phyloP scores from a whole-genome alignment of 148 eudicot species.

The Amaranthus palmeri region DNA sequence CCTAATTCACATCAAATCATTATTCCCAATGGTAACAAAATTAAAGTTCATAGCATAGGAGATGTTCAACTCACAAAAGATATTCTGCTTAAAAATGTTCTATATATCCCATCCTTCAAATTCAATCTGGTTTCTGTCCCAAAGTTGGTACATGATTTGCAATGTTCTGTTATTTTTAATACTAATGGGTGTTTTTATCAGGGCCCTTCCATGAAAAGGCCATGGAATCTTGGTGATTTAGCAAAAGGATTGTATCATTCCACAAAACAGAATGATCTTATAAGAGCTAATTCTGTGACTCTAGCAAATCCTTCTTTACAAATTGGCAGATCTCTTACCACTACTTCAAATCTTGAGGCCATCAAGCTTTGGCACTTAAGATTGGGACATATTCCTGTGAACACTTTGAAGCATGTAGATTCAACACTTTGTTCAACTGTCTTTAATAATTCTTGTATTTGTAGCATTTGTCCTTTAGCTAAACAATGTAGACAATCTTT shows the following conservation, averaged over 20 bases:
- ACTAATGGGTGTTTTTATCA: background rate
- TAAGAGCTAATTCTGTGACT: too few species aligned
- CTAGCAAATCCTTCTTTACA: too few species aligned
- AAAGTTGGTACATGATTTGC: background rate
- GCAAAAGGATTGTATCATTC: too few species aligned
- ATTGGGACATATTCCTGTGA: background rate
- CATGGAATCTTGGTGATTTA: background rate
- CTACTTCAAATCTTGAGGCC: background rate
- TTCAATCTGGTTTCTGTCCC: background rate
- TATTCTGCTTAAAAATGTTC: background rate
- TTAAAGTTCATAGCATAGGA: background rate
- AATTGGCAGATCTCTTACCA: too few species aligned
- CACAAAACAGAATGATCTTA: too few species aligned
- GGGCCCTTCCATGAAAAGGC: background rate
- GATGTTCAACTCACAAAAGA: background rate
- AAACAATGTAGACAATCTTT: background rate
- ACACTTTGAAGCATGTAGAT: background rate
- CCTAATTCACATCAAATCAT: background rate
- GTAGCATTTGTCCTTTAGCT: background rate
- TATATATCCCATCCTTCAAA: background rate
- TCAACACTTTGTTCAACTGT: background rate
- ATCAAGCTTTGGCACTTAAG: background rate
- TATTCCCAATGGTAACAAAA: background rate
- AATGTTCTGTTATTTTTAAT: background rate
- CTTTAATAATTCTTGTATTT: background rate